Evolutionary conservation across 768 basidiomycete species (phyloP).

Genomic region (Lactifluus hygrophoroides): DNA sequence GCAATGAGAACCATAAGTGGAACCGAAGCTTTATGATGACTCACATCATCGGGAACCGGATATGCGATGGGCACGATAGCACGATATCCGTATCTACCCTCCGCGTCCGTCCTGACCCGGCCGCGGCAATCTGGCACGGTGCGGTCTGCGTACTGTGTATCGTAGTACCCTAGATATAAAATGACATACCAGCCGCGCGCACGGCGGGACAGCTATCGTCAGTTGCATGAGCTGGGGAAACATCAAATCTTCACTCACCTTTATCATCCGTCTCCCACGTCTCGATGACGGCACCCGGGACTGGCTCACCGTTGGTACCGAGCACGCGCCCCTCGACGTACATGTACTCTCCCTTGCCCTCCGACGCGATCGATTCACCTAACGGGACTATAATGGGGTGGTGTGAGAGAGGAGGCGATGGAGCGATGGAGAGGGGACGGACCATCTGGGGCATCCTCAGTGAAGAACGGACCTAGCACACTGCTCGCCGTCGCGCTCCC

Average conservation of each 20-base stretch:
- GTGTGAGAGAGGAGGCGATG: not conserved
- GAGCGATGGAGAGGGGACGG: conserved; percentile 22
- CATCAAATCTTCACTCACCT: conserved; percentile 32
- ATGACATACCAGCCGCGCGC: too few relatives aligned
- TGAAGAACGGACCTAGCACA: conserved; percentile 78
- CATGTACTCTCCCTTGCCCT: conserved; percentile 81
- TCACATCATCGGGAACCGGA: conserved; percentile 64
- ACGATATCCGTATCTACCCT: conserved; percentile 63
- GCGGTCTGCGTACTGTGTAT: conserved; percentile 47
- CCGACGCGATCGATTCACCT: conserved; percentile 76
- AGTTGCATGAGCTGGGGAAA: not conserved
- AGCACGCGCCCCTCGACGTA: conserved; percentile 67
- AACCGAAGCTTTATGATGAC: conserved; percentile 11
- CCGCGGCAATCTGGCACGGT: conserved; percentile 66
- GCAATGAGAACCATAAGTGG: not conserved
- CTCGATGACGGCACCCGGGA: conserved; percentile 59
- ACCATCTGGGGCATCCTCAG: conserved; percentile 69
- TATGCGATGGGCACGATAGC: conserved; percentile 66
- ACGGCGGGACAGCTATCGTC: conserved; percentile 13
- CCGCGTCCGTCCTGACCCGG: conserved; percentile 44
- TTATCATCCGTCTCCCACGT: conserved; percentile 77
- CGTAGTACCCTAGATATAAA: conserved; percentile 27
- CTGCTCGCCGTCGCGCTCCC: conserved; percentile 62
- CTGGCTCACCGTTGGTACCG: conserved; percentile 50
- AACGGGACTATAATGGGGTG: conserved; percentile 38